These are phyloP conservation scores for Ceratobasidium sp. DNA, from an alignment of 1,284 basidiomycete species.

Conservation along the genomic window DNA sequence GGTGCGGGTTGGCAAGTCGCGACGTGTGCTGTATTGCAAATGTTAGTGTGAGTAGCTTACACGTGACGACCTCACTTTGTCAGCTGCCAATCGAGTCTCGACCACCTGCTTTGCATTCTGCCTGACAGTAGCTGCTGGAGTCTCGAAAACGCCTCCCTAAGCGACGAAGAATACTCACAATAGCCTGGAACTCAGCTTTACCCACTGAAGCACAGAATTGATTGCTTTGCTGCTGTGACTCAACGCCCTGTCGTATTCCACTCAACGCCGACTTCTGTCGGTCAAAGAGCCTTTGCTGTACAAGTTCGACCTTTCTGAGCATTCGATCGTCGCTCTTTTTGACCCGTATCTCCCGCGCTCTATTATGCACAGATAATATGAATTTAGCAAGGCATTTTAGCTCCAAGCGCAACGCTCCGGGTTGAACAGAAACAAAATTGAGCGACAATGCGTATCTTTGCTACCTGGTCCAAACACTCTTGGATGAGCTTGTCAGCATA, in stretches of 20 bases:
- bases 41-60: background rate
- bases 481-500: too few relatives aligned
- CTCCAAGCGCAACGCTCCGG: background rate
- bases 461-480: too few relatives aligned
- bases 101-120: too few relatives aligned
- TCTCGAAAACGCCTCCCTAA: background rate
- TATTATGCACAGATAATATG: background rate
- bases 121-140: background rate
- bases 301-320: background rate
- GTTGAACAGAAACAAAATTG: background rate
- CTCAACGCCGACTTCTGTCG: background rate
- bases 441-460: too few relatives aligned
- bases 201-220: background rate
- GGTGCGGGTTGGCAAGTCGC: slow-evolving; percentile 9
- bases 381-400: too few relatives aligned
- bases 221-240: background rate
- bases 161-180: background rate
- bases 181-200: background rate
- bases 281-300: background rate
- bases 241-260: background rate
- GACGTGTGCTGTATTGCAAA: slow-evolving; percentile 9
- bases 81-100: too few relatives aligned
- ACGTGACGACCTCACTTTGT: background rate
- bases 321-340: background rate
- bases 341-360: background rate